Evolutionary conservation across 2,329 filamentous ascomycete genomes (phyloP).

Genomic region (Hypoxylon sp.): DNA sequence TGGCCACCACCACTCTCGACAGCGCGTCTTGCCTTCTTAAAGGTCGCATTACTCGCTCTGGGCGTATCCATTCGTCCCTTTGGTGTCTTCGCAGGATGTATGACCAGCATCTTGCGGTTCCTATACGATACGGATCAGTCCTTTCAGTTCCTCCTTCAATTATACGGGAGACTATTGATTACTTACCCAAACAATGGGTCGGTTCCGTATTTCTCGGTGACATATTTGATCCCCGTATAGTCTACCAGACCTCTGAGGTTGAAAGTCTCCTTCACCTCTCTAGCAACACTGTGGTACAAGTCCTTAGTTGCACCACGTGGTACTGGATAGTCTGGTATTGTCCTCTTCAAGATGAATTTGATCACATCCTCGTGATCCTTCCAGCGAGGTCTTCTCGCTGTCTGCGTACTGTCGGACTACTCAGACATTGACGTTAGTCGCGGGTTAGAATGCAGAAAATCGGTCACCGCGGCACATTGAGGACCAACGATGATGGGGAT

Average conservation of each 20-base stretch:
- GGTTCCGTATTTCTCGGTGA: slow-evolving; percentile 29
- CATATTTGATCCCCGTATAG: slow-evolving; percentile 23
- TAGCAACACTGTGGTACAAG: slow-evolving; percentile 14
- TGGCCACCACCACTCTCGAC: neutral
- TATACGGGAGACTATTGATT: neutral
- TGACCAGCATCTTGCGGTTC: slow-evolving; percentile 19
- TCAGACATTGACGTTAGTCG: slow-evolving; percentile 7
- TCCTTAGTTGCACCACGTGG: slow-evolving; percentile 10
- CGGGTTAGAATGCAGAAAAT: neutral
- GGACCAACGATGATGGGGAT: neutral
- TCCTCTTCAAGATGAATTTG: slow-evolving; percentile 24
- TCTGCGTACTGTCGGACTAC: neutral
- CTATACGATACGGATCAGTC: slow-evolving; percentile 19
- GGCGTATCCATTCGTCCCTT: neutral
- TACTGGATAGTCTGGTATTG: slow-evolving; percentile 18
- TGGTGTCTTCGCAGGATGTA: slow-evolving; percentile 10
- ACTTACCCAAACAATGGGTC: slow-evolving; percentile 33
- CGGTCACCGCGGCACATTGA: neutral
- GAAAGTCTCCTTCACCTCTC: slow-evolving; percentile 20
- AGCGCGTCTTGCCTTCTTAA: neutral
- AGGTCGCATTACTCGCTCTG: neutral
- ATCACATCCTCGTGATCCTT: slow-evolving; percentile 26
- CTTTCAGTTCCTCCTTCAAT: neutral
- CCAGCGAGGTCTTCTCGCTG: slow-evolving; percentile 8
- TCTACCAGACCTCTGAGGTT: neutral